phyloP scores from a whole-genome alignment of 139 green algal species.

The Microglena sp. region DNA sequence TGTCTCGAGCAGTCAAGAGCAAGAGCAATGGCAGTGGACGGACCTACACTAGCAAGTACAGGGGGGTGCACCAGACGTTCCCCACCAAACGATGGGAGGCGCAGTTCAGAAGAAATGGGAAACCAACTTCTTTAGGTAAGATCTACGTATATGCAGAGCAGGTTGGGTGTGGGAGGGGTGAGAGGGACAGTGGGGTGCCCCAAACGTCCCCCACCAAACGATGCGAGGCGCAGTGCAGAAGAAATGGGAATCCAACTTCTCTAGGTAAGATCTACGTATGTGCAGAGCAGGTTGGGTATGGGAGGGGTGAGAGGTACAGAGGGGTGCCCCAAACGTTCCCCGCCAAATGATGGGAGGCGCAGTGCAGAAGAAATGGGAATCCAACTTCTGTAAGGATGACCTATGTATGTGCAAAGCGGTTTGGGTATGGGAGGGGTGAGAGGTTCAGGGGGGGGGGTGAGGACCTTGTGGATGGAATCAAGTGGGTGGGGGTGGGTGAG shows the following conservation, averaged over 20 bases:
- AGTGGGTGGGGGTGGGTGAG: too few species aligned
- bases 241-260: conserved; percentile 76
- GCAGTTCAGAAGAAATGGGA: conserved; percentile 77
- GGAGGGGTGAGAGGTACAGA: too few species aligned
- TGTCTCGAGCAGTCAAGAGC: neutral
- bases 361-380: conserved; percentile 77
- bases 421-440: too few species aligned
- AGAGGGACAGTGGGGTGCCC: conserved; percentile 77
- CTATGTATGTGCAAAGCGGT: too few species aligned
- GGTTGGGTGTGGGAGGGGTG: too few species aligned
- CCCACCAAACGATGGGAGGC: conserved; percentile 82
- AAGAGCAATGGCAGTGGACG: conserved; percentile 35
- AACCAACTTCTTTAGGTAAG: conserved; percentile 60
- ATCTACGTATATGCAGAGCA: too few species aligned
- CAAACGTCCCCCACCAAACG: conserved; percentile 82
- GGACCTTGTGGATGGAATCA: too few species aligned
- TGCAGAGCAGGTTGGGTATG: too few species aligned
- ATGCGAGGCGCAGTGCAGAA: conserved; percentile 84
- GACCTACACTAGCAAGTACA: conserved; percentile 72
- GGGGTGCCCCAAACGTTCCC: conserved; percentile 88
- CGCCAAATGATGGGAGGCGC: conserved; percentile 79
- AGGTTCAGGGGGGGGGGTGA: conserved; percentile 73
- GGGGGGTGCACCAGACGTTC: conserved; percentile 86
- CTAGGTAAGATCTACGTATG: conserved; percentile 16
- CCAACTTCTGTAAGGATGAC: conserved; percentile 53